Conservation (phyloP, 441 rosid species). For the Jatropha multifida region DNA sequence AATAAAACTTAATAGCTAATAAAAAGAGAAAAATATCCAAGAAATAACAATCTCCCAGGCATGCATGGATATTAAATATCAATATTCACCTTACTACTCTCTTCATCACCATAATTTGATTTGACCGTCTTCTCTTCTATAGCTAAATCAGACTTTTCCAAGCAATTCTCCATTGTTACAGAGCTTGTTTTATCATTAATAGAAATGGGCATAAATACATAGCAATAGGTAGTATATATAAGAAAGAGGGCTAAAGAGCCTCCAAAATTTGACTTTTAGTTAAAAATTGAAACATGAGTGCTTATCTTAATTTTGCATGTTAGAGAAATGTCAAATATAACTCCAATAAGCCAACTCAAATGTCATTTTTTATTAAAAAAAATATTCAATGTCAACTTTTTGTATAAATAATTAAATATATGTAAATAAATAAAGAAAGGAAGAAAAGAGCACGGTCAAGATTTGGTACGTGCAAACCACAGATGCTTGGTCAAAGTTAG, state of each 20-base stretch:
- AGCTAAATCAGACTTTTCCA: neutral
- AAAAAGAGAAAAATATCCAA: neutral
- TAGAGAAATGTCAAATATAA: constrained; percentile 10
- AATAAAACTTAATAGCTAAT: neutral
- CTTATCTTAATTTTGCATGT: constrained; percentile 3
- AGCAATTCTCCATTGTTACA: neutral
- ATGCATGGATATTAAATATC: neutral
- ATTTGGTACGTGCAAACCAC: neutral
- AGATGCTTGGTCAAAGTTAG: neutral
- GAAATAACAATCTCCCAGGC: neutral
- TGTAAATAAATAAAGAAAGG: neutral
- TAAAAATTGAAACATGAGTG: neutral
- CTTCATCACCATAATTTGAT: neutral
- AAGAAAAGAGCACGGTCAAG: neutral
- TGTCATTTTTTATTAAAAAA: neutral
- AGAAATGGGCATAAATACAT: neutral
- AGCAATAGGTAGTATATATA: neutral
- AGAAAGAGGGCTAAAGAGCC: neutral
- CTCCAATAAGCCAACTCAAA: neutral
- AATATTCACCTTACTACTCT: no score
- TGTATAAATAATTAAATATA: neutral
- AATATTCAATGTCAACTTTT: constrained; percentile 1
- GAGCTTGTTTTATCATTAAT: neutral
- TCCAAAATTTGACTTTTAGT: constrained; percentile 5
- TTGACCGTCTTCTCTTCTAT: neutral